A percentile compares a stretch with the other conserved stretches of the same genome.
Conservation (phyloP, 805 yeast species). For the Maudiozyma serrabonitensis region DNA sequence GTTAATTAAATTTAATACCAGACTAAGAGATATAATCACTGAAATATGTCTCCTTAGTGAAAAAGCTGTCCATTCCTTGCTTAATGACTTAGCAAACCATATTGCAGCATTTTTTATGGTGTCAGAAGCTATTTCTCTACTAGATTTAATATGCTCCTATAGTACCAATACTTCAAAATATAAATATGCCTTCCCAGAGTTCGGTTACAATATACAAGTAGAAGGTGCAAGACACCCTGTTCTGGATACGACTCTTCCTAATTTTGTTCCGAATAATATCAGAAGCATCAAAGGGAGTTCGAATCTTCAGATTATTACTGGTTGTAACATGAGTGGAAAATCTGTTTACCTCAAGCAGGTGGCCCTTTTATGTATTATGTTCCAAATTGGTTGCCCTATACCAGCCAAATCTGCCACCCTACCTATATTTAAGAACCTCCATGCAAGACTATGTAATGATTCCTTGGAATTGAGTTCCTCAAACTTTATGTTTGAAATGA, state of each 20-base stretch:
- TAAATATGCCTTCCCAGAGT: conserved; percentile 30
- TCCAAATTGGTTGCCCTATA: conserved; percentile 48
- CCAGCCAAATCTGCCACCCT: conserved; percentile 37
- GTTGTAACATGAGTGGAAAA: conserved; percentile 56
- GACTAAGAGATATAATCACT: conserved; percentile 31
- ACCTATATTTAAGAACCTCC: conserved; percentile 32
- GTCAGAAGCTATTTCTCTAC: conserved; percentile 35
- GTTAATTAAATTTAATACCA: conserved; percentile 32
- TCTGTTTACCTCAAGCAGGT: conserved; percentile 46
- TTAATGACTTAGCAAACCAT: conserved; percentile 19
- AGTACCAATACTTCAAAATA: conserved; percentile 21
- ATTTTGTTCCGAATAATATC: conserved; percentile 34
- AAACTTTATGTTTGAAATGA: conserved; percentile 39
- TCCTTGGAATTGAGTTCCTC: conserved; percentile 30
- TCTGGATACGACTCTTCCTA: conserved; percentile 24
- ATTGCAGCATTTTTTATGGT: conserved; percentile 33
- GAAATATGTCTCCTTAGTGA: conserved; percentile 38
- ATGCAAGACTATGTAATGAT: conserved; percentile 34
- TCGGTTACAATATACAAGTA: conserved; percentile 26
- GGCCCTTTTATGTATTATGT: conserved; percentile 40
- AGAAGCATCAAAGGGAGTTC: conserved; percentile 29
- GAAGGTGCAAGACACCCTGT: conserved; percentile 37
- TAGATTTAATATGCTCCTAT: conserved; percentile 33
- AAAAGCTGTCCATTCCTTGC: conserved; percentile 28
- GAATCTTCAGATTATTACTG: conserved; percentile 42